phyloP scores from a whole-genome alignment of 2,329 filamentous ascomycete species.

The Claviceps arundinis region DNA sequence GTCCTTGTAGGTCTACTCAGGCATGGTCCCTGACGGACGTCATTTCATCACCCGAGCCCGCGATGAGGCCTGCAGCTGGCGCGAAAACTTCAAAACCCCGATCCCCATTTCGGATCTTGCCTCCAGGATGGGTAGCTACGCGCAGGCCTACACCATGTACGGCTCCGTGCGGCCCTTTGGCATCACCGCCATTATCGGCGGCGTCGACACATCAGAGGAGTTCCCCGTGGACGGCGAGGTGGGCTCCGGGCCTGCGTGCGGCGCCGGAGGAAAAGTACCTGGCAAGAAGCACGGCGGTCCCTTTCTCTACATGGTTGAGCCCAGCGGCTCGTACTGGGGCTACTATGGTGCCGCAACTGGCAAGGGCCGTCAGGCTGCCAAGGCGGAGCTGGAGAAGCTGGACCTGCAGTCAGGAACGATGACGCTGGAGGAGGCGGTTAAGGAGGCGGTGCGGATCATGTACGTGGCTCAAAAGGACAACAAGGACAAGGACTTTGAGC shows the following conservation, averaged over 20 bases:
- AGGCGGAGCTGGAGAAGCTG: constrained; percentile 96
- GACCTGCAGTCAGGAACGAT: constrained; percentile 68
- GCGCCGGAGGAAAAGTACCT: constrained; percentile 68
- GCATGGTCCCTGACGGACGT: constrained; percentile 85
- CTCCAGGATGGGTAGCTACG: constrained; percentile 86
- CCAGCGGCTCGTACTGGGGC: constrained; percentile 93
- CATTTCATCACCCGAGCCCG: constrained; percentile 91
- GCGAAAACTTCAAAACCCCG: constrained; percentile 84
- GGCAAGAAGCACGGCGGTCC: constrained; percentile 74
- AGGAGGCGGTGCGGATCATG: constrained; percentile 94
- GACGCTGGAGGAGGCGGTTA: constrained; percentile 75
- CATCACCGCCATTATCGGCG: constrained; percentile 85
- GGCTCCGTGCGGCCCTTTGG: constrained; percentile 93
- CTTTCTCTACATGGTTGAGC: constrained; percentile 97
- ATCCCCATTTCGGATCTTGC: constrained; percentile 83
- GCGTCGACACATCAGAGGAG: constrained; percentile 83
- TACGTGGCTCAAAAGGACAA: constrained; percentile 96
- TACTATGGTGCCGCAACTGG: constrained; percentile 97
- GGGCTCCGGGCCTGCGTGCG: constrained; percentile 62
- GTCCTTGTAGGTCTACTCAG: constrained; percentile 69
- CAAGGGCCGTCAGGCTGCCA: constrained; percentile 91
- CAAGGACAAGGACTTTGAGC: constrained; percentile 99
- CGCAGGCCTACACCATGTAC: constrained; percentile 96
- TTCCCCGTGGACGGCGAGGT: constrained; percentile 82
- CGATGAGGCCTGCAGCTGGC: constrained; percentile 86